Base-by-base conservation (phyloP, 352 stramenopile species). In the Globisporangium cylindrosporum region DNA sequence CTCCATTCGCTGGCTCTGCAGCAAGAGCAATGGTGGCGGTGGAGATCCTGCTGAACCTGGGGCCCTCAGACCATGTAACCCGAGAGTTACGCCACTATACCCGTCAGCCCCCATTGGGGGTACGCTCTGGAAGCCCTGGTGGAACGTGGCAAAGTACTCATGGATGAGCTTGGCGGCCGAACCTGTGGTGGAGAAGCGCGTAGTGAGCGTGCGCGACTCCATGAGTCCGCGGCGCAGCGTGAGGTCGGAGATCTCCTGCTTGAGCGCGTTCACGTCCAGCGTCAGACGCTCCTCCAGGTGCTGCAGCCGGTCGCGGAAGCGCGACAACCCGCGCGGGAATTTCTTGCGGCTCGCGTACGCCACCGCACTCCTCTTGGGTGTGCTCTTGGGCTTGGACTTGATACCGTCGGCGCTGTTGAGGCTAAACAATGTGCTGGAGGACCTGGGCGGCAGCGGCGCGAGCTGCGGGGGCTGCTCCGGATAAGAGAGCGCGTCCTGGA, bases 241-340 rank as follows among this genome's bases (percentile, higher is more conserved):
- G n/a, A 78, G 66, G 29, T 78, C 68, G 9, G n/a, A 12, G 34
- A 78, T 67, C 25, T 78, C 65, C 58, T 78, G 72, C n/a, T 58
- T 46, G 8, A 78, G 62, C 0, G 55, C 38, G 62, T 75, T 78
- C 48, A 78, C 69, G 25, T 78, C 72, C n/a, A 78, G 62, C 18
- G 46, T 65, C 38, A 77, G 27, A 0, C 68, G 64, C 36, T 72
- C 72, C n/a, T 77, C 72, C 7, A 65, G 68, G 12, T 46, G 24
- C 49, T 72, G 72, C 38, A 77, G 29, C 0, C 72, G 72, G 56
- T 77, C 71, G 60, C 72, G 72, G 25, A 77, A 54, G 27, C 72
- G 72, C 12, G 46, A 38, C 12, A 72, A 59, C 0, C 54, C 64
- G 3, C 46, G 55, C 3, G 62, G 48, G 48, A 67, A 73, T 15